These are phyloP conservation scores for Panicum miliaceum DNA, from an alignment of 176 grass and related monocot genomes.

Conservation along the genomic window DNA sequence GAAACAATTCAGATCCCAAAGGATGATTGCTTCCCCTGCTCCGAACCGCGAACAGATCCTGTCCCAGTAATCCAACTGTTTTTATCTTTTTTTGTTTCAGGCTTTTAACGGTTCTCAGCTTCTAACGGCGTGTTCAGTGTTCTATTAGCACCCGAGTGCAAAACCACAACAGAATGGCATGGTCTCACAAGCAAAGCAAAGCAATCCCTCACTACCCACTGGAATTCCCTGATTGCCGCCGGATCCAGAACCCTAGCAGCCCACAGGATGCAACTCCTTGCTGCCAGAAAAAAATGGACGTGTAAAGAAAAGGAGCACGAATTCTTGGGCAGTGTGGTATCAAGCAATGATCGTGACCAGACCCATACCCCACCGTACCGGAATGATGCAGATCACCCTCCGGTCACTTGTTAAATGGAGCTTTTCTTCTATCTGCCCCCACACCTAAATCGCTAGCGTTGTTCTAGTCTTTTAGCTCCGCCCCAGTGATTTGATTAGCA, in stretches of 20 bases:
- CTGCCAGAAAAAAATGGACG: neutral
- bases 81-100: neutral
- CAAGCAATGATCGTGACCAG: constrained; percentile 37
- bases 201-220: neutral
- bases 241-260: neutral
- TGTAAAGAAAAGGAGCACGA: neutral
- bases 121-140: neutral
- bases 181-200: neutral
- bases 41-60: neutral
- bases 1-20: neutral
- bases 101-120: neutral
- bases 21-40: neutral
- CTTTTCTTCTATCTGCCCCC: neutral
- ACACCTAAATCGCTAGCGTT: neutral
- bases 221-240: too few relatives aligned
- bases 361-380: constrained; percentile 18
- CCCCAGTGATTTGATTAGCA: constrained; percentile 36
- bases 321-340: neutral
- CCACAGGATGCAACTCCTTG: constrained; percentile 15
- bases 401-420: constrained; percentile 20
- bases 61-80: neutral
- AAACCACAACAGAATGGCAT: neutral
- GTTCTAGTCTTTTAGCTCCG: neutral
- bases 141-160: neutral
- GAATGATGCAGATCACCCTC: constrained; percentile 33